Conservation (phyloP, 1,284 basidiomycete genomes). For the Tremellales sp. region DNA sequence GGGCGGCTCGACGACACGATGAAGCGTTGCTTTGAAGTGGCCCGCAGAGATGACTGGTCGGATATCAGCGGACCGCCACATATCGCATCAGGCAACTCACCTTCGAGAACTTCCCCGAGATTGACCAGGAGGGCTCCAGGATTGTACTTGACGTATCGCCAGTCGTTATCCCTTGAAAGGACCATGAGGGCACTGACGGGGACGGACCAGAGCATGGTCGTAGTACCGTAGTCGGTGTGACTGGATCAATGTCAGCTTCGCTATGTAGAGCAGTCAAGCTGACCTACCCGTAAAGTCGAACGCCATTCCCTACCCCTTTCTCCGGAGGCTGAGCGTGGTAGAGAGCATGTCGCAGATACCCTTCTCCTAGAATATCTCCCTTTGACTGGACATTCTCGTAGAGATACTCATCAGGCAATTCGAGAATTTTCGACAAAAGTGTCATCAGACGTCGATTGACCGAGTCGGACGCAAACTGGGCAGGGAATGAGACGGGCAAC, state of each 20-base stretch:
- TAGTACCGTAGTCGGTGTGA: slow-evolving; percentile 50
- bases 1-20: slow-evolving; percentile 49
- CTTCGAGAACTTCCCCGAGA: slow-evolving; percentile 37
- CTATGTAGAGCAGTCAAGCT: not conserved
- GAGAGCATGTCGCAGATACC: slow-evolving; percentile 49
- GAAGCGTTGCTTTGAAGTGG: slow-evolving; percentile 47
- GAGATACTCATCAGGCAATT: slow-evolving; percentile 49
- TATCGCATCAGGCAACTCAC: not conserved
- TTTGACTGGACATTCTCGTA: slow-evolving; percentile 49
- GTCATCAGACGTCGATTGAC: slow-evolving; percentile 48
- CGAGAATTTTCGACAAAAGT: slow-evolving; percentile 48
- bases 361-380: slow-evolving; percentile 44
- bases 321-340: slow-evolving; percentile 46
- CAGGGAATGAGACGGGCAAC: not conserved
- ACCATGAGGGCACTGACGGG: slow-evolving; percentile 50
- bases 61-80: not conserved
- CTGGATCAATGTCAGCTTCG: slow-evolving; percentile 17
- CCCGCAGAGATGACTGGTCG: slow-evolving; percentile 33
- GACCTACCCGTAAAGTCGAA: slow-evolving; percentile 44
- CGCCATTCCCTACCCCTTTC: slow-evolving; percentile 39
- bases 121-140: slow-evolving; percentile 37
- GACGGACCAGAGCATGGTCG: slow-evolving; percentile 49
- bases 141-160: slow-evolving; percentile 48
- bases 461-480: slow-evolving; percentile 29
- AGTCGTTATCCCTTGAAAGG: slow-evolving; percentile 47